Evolutionary conservation across 208 protist species (phyloP).

Genomic region (Trypanosoma cruzi): DNA sequence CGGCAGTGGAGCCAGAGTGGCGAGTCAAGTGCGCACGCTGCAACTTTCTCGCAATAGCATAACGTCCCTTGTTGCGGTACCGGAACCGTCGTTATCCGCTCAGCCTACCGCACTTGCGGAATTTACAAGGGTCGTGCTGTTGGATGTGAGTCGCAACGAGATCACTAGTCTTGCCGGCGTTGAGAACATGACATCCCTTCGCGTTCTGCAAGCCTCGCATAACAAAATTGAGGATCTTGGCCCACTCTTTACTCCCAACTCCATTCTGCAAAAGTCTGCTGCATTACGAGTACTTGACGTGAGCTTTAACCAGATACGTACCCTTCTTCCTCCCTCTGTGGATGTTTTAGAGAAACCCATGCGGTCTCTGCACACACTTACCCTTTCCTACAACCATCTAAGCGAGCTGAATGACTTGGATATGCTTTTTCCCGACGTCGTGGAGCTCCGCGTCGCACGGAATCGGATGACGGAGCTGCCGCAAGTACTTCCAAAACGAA

Average conservation of each 20-base stretch:
- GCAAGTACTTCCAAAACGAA: constrained; percentile 10
- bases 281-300: constrained; percentile 69
- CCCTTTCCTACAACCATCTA: constrained; percentile 49
- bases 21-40: constrained; percentile 30
- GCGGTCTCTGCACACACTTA: constrained; percentile 42
- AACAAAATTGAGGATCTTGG: constrained; percentile 55
- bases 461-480: constrained; percentile 25
- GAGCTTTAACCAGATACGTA: constrained; percentile 47
- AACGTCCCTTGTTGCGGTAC: constrained; percentile 16
- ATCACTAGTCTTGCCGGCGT: constrained; percentile 53
- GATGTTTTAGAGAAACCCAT: constrained; percentile 13
- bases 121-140: constrained; percentile 44
- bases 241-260: constrained; percentile 46
- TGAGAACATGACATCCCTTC: constrained; percentile 42
- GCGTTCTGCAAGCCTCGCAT: constrained; percentile 51
- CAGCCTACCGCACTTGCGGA: constrained; percentile 21
- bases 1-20: constrained; percentile 36
- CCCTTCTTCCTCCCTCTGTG: constrained; percentile 34
- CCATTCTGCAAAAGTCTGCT: constrained; percentile 4
- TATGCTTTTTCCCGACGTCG: constrained; percentile 37
- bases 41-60: constrained; percentile 50
- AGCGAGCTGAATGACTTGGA: constrained; percentile 22
- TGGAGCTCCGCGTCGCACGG: constrained; percentile 40
- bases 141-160: constrained; percentile 67
- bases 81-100: background rate